Evolutionary conservation across 257 asterid genomes (phyloP).

Genomic region (Cruciata laevipes): DNA sequence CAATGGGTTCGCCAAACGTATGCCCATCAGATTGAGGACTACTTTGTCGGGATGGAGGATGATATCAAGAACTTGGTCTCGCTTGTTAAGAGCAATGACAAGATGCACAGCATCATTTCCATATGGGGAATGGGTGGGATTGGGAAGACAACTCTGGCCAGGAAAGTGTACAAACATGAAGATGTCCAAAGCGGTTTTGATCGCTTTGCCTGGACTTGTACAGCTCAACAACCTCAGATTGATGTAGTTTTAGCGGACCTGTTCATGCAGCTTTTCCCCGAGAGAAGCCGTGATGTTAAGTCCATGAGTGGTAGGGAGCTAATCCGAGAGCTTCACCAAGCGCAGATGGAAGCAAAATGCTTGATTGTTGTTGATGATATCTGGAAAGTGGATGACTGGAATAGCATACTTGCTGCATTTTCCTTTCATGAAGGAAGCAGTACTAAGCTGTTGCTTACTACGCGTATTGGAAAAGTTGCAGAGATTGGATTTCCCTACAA

Average conservation of each 20-base stretch:
- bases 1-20: slow-evolving; percentile 9
- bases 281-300: not conserved
- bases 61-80: not conserved
- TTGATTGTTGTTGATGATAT: slow-evolving; percentile 17
- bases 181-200: not conserved
- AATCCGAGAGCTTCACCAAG: not conserved
- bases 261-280: slow-evolving; percentile 11
- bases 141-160: slow-evolving; percentile 16
- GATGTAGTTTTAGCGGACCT: not conserved
- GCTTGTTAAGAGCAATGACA: not conserved
- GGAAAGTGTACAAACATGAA: slow-evolving; percentile 1
- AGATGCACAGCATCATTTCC: not conserved
- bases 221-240: not conserved
- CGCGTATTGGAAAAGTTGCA: slow-evolving; percentile 3
- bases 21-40: slow-evolving; percentile 10
- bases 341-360: slow-evolving; percentile 4
- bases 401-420: not conserved
- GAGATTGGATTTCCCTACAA: slow-evolving; percentile 1
- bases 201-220: slow-evolving; percentile 14
- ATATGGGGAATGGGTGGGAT: slow-evolving; percentile 17
- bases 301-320: not conserved
- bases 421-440: not conserved
- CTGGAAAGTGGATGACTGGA: slow-evolving; percentile 9
- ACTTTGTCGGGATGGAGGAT: slow-evolving; percentile 11
- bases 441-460: slow-evolving; percentile 11